Base-by-base conservation (phyloP, 768 basidiomycete species). In the Hericium coralloides region DNA sequence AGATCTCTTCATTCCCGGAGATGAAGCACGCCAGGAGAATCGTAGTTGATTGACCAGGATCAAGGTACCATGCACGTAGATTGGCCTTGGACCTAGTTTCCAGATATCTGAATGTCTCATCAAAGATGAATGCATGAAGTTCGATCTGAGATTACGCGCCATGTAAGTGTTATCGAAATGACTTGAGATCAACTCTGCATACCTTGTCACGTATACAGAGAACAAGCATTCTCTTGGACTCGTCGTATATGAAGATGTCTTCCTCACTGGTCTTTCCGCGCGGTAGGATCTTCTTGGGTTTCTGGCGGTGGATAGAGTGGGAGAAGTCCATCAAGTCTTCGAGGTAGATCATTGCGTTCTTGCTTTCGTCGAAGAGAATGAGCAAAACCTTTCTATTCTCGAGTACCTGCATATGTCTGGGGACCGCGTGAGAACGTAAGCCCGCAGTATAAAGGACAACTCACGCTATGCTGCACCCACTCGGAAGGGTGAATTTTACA, bases 1-100 rank as follows among this genome's bases (percentile, higher is more conserved):
- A 60, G 2, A 84, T 50, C 55, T 84, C 83, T 59, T 84, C 82
- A 36, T 63, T 74, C 5, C 79, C 79, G 49, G 67, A 67, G 1
- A 81, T 70, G 56, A 83, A 82, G 43, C 74, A 72, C 1, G 74
- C 69, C 15, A 69, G 68, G 2, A 50, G 57, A 14, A 83, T 70
- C 4, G 53, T 47, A 1, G 58, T 18, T 7, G 57, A 61, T 0
- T 63, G 56, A 8, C 62, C 55, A 59, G 79, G 81, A 6, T 49
- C 49, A 2, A 7, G 6, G 22, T 49, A 49, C 80, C 80, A 83
- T 0, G 60, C 49, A 3, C 57, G 57, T 9, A 84, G 69, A 47
- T 76, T 70, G 4, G 78, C 65, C 8, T 65, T 72, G 1, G 80
- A 79, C 48, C 66, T 67, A 1, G 69, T 73, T 53, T 76, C 73